Evolutionary conservation across 1,284 basidiomycete genomes (phyloP).

Genomic region (Puccinia novopanici): DNA sequence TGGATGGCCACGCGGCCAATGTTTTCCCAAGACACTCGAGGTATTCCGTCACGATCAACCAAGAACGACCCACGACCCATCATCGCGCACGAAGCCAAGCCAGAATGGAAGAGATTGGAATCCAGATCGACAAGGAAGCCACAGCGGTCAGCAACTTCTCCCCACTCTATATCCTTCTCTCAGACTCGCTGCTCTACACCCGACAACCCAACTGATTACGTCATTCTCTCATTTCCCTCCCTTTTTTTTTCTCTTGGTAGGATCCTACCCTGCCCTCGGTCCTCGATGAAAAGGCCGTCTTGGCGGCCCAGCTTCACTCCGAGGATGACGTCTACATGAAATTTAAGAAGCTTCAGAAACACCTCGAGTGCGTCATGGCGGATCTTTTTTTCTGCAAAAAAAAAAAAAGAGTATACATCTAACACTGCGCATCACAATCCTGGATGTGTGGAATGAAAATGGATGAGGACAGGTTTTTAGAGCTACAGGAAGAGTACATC

Average conservation of each 20-base stretch:
- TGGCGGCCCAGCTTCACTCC: constrained; percentile 52
- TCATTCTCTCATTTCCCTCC: not conserved
- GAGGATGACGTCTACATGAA: constrained; percentile 93
- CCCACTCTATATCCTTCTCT: constrained; percentile 40
- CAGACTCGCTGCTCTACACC: not conserved
- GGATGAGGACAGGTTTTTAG: constrained; percentile 66
- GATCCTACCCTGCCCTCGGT: constrained; percentile 87
- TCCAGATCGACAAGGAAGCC: constrained; percentile 81
- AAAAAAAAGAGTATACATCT: too few relatives aligned
- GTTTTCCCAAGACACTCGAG: too few relatives aligned
- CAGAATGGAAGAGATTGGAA: constrained; percentile 64
- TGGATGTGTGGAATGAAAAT: not conserved
- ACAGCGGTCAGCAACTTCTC: constrained; percentile 55
- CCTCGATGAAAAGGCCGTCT: constrained; percentile 75
- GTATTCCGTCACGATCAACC: too few relatives aligned
- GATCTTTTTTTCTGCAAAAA: not conserved
- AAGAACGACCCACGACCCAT: too few relatives aligned
- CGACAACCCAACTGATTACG: not conserved
- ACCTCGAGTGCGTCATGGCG: constrained; percentile 66
- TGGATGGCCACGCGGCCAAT: too few relatives aligned
- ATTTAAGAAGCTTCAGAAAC: constrained; percentile 88
- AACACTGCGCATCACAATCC: too few relatives aligned
- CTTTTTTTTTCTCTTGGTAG: constrained; percentile 61
- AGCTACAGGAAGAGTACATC: constrained; percentile 85
- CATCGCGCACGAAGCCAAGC: too few relatives aligned